phyloP scores from a whole-genome alignment of 129 eudicot species.

The Deinandra increscens region DNA sequence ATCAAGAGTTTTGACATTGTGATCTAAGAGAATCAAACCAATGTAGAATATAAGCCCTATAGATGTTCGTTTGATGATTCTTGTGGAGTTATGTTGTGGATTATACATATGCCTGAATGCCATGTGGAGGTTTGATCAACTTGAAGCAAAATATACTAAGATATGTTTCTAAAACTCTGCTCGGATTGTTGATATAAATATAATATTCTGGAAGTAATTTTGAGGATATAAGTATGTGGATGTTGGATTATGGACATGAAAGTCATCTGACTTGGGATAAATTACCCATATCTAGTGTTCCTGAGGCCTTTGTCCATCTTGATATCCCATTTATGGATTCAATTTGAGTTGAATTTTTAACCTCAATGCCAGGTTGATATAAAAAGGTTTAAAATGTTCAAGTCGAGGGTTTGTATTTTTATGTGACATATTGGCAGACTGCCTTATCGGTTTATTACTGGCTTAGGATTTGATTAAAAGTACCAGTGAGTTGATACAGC shows the following conservation, averaged over 20 bases:
- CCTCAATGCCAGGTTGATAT: slow-evolving; percentile 1
- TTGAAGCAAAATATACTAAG: slow-evolving; percentile 25
- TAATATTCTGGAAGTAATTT: slow-evolving; percentile 25
- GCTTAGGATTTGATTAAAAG: slow-evolving; percentile 21
- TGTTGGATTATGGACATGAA: slow-evolving; percentile 14
- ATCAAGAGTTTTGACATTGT: slow-evolving; percentile 15
- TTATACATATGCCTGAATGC: slow-evolving; percentile 20
- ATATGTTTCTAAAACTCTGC: not conserved
- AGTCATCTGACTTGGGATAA: slow-evolving; percentile 12
- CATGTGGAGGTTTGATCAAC: slow-evolving; percentile 26
- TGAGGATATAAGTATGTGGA: slow-evolving; percentile 15
- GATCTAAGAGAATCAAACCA: slow-evolving; percentile 10
- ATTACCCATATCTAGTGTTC: slow-evolving; percentile 8
- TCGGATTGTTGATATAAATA: slow-evolving; percentile 19
- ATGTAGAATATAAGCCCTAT: slow-evolving; percentile 20
- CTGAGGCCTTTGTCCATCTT: slow-evolving; percentile 13
- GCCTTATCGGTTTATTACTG: not conserved
- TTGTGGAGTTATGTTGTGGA: slow-evolving; percentile 23
- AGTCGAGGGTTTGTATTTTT: not conserved
- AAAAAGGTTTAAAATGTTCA: not conserved
- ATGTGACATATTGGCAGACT: not conserved
- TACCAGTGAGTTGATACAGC: not conserved
- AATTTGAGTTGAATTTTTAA: not conserved
- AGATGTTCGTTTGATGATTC: slow-evolving; percentile 18
- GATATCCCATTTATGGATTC: slow-evolving; percentile 1